phyloP scores from a whole-genome alignment of 2,329 filamentous ascomycete species.

The Thelonectria discophora region DNA sequence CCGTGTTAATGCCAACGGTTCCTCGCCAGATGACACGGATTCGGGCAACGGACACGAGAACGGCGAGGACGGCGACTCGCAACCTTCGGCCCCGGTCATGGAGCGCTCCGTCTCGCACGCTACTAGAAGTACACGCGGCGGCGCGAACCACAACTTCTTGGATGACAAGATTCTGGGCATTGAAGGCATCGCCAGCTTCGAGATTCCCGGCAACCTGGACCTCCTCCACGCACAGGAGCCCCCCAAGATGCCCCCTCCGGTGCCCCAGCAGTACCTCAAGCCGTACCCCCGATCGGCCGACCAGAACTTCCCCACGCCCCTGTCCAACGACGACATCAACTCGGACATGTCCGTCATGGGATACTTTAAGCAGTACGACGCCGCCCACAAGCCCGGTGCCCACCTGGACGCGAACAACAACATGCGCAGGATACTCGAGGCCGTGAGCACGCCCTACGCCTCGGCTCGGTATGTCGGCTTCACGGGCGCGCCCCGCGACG shows the following conservation, averaged over 20 bases:
- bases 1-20: constrained; percentile 59
- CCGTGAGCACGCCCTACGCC: constrained; percentile 59
- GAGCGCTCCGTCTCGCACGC: constrained; percentile 71
- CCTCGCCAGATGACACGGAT: constrained; percentile 63
- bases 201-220: constrained; percentile 66
- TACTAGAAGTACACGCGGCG: constrained; percentile 69
- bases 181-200: constrained; percentile 68
- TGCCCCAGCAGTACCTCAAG: constrained; percentile 68
- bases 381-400: constrained; percentile 61
- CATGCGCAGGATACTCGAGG: constrained; percentile 64
- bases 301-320: constrained; percentile 62
- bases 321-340: constrained; percentile 61
- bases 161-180: constrained; percentile 68
- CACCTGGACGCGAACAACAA: constrained; percentile 65
- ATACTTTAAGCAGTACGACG: constrained; percentile 65
- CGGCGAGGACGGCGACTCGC: constrained; percentile 58
- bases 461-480: constrained; percentile 60
- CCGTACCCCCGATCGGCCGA: constrained; percentile 63
- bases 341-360: constrained; percentile 68
- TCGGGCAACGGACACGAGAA: constrained; percentile 61
- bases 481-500: constrained; percentile 55
- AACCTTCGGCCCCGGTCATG: constrained; percentile 64
- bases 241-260: constrained; percentile 65
- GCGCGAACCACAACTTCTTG: constrained; percentile 61
- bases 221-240: constrained; percentile 63